Evolutionary conservation across 2,329 filamentous ascomycete species (phyloP), one percentile per base, ranked within the genome.

Genomic region (Curvularia sp.): DNA sequence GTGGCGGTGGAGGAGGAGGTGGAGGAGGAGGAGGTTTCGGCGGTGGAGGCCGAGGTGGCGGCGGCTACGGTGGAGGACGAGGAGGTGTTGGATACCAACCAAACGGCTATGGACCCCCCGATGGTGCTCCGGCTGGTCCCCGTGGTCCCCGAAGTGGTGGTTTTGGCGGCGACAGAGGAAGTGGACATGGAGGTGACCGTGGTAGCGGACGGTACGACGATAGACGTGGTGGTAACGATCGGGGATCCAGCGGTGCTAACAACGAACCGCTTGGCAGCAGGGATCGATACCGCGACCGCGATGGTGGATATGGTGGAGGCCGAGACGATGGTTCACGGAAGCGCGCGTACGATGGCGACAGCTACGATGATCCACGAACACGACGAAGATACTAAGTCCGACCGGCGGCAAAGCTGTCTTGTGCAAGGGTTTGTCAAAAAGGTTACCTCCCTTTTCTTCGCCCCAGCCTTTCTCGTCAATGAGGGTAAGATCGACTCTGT

Each of bases 211-310:
- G 63, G 15, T 47, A 58, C 42, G 59, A 64, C 7, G 66, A 67
- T 38, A 47, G 67, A 25, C 53, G 60, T 32, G 61, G 63, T 27
- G 57, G 47, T 38, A 57, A 65, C 42, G 70, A 73, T 52, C 70
- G 72, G 67, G 80, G 81, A 65, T 78, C 84, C 59, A 89, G 87
- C 55, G 91, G 91, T 65, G 91, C 91, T 80, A 95, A 96, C 79
- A 89, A 90, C 78, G 92, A 96, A 76, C 92, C 91, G 61, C 86
- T 95, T 74, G 88, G 90, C 72, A 80, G 80, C 69, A 77, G 82
- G 61, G 82, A 85, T 63, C 80, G 84, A 51, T 80, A 80, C 56
- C 67, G 70, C 36, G 72, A 73, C 57, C 68, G 71, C n/a, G 59
- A 62, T 19, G 56, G 64, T 61, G 66, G 63, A 34, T 59, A 63